Conservation (phyloP, 345 rosid species). For the Salix exigua region DNA sequence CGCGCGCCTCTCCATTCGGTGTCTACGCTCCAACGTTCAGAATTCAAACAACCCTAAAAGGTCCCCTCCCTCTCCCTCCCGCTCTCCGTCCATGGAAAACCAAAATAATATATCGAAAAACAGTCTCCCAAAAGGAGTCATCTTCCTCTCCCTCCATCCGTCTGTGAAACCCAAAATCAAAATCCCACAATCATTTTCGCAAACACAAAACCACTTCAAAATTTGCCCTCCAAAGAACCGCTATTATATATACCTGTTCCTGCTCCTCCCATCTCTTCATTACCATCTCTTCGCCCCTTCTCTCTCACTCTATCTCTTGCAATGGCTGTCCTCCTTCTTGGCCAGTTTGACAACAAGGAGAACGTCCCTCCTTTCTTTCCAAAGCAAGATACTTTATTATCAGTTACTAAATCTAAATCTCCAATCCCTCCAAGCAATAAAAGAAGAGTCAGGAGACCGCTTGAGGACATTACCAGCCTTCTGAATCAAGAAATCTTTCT, state of each 20-base stretch:
- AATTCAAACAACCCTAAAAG: neutral
- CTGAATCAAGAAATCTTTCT: neutral
- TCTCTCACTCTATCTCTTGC: neutral
- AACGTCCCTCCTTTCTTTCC: constrained; percentile 29
- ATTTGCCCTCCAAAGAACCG: constrained; percentile 29
- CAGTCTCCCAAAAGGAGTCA: neutral
- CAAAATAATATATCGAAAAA: neutral
- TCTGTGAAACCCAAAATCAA: constrained; percentile 8
- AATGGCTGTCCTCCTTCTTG: constrained; percentile 22
- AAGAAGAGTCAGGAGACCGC: constrained; percentile 26
- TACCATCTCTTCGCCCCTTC: neutral
- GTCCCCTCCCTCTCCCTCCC: neutral
- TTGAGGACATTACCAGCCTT: constrained; percentile 35
- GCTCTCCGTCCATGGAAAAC: neutral
- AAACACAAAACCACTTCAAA: constrained; percentile 19
- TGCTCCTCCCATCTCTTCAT: neutral
- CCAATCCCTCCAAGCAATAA: neutral
- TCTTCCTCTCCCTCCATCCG: constrained; percentile 14
- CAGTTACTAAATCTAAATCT: neutral
- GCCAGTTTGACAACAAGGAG: constrained; percentile 29
- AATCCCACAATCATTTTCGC: neutral
- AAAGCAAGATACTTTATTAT: neutral
- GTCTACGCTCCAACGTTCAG: neutral
- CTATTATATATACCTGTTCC: constrained; percentile 20
- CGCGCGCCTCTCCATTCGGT: neutral